Base-by-base conservation (phyloP, 192 early-diverging fungal genomes). In the Backusella mclennaniae region DNA sequence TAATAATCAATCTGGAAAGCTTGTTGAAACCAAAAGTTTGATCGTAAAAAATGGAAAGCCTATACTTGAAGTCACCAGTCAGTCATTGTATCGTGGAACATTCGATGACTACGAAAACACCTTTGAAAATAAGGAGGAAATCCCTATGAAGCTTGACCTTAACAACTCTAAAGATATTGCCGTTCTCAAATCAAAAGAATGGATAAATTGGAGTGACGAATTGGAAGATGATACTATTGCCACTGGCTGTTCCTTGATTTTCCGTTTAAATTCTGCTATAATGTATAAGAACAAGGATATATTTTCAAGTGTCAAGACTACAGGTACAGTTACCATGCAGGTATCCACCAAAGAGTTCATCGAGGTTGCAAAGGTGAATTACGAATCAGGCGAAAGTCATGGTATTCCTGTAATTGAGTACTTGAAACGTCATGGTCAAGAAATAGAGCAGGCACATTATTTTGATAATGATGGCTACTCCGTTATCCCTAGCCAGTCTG, bases 401-500 rank as follows among this genome's bases (percentile, higher is more conserved):
- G 97, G 96, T 67, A 96, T 97, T 85, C 91, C 95, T 4, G 95
- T 97, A 0, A 79, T 96, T 44, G 95, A 93, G 73, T 98, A 96
- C 86, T 83, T 98, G 73, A 90, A 90, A 84, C 93, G 97, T 53
- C 82, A 91, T 80, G 97, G 95, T 33, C 86, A 90, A 72, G 91
- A 92, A 26, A 95, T 96, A 73, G 95, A 95, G 86, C 93, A 95
- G 82, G 93, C 95, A 66, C 83, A 90, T 80, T 92, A 92, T 87
- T 98, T 98, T 84, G 91, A 91, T 79, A 92, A 91, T 70, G 95
- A 95, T 74, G 96, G 96, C 9, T 96, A 98, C 89, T 94, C 93
- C 67, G 89, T 98, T 76, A 92, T 97, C 87, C 96, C 96, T 35
- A 84, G 87, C 19, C 88, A 93, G 69, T 89, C 90, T 73, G 91